Evolutionary conservation across 768 basidiomycete species (phyloP), one percentile per base, ranked within the genome.

Genomic region (Phylloporus sp.): DNA sequence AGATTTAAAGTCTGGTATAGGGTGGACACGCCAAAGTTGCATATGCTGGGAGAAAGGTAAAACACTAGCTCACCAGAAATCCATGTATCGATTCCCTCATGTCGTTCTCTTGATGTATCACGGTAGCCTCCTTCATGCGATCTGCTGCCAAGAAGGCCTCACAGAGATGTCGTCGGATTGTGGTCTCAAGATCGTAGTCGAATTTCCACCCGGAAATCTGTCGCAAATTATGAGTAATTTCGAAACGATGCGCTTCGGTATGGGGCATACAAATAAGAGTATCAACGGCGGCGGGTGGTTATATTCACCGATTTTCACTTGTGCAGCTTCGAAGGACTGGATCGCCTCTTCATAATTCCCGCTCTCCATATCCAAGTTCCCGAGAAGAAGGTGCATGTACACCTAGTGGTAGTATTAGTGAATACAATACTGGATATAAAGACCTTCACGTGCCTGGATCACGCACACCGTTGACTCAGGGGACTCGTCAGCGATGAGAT

Each of bases 201-300:
- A 51, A 48, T 2, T n/a, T 34, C 49, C 53, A 57, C 2, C 49
- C 56, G 5, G 23, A 50, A 15, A 54, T 50, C 56, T 57, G 43
- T n/a, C n/a, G n/a, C n/a, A 26, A 15, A 39, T 15, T 12, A 3
- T 6, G 7, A 12, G 22, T 4, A 13, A 16, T 13, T 12, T 42
- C 3, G 22, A 16, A 5, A 28, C 5, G 28, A 1, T 7, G 18
- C n/a, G n/a, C n/a, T n/a, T n/a, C 2, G 10, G 11, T 1, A 3
- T 4, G n/a, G 36, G 28, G 6, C 38, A 38, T 31, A 57, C 52
- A 4, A 54, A 26, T 18, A 41, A 51, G 4, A 57, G 18, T 3
- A 13, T 12, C 18, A 15, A 4, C 2, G 45, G 39, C 1, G 32
- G 4, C 10, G 15, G 28, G 15, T 7, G 18, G 1, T 2, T 26